Conservation (phyloP, 202 grass and related monocot species). For the Digitaria exilis region DNA sequence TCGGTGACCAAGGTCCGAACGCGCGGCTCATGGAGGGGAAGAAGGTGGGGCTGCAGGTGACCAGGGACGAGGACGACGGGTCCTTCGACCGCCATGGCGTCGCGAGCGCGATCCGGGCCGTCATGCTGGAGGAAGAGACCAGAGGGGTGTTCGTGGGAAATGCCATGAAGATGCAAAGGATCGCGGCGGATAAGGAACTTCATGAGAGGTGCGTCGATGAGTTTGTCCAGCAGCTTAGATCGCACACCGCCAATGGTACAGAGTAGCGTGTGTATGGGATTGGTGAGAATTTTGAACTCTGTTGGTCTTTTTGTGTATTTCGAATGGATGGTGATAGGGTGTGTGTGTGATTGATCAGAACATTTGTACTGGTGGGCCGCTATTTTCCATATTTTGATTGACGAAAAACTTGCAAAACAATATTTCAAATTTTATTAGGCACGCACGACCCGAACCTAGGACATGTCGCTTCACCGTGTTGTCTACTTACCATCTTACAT, state of each 20-base stretch:
- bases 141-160: constrained; percentile 9
- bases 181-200: constrained; percentile 14
- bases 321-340: too few relatives aligned
- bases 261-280: neutral
- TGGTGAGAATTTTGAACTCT: neutral
- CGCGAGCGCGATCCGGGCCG: neutral
- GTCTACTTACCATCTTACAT: too few relatives aligned
- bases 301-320: neutral
- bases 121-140: constrained; percentile 44
- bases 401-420: too few relatives aligned
- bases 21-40: constrained; percentile 6
- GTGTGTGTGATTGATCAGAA: too few relatives aligned
- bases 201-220: neutral
- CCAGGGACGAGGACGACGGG: constrained; percentile 26
- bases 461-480: too few relatives aligned
- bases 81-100: constrained; percentile 8
- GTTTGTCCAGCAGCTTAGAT: constrained; percentile 30
- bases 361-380: too few relatives aligned
- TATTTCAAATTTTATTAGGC: too few relatives aligned
- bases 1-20: constrained; percentile 26
- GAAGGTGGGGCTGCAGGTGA: constrained; percentile 25
- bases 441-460: too few relatives aligned
- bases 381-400: too few relatives aligned
- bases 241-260: neutral
- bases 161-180: neutral